Evolutionary conservation across 2,329 filamentous ascomycete genomes (phyloP), one percentile per base, ranked within the genome.

Genomic region (Amesomyces nigricolor): DNA sequence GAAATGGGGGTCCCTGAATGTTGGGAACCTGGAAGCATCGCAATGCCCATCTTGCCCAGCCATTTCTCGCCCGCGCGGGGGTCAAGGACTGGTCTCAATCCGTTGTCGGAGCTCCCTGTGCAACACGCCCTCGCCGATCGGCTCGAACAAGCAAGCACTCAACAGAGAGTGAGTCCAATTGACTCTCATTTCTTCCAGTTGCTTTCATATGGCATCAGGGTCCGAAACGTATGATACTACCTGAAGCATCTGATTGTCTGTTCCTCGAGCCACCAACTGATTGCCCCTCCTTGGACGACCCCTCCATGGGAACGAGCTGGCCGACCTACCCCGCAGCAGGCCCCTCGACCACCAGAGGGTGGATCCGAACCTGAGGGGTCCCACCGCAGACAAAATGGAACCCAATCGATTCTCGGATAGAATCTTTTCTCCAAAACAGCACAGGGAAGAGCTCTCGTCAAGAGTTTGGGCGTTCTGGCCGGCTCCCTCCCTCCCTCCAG

Each of bases 71-170:
- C 29, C 42, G 50, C 47, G 49, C 53, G 57, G 53, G 53, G 50
- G 57, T 45, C 32, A 43, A 29, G 19, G n/a, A 11, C 45, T 17
- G 26, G 22, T n/a, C 16, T 16, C 30, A 51, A 56, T 56, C 57
- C 50, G 57, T 59, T 59, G 46, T 59, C 57, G 57, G 57, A 59
- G 57, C 57, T 53, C 32, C 26, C 56, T 50, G 42, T n/a, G 22
- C 11, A 16, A 26, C 43, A 14, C 19, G 29, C 19, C 11, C 43
- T 13, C 32, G 10, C 43, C 43, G 22, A 45, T 30, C 37, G 30
- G 7, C 19, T 22, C 19, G 4, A 14, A 22, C 22, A 44, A 44
- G 26, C 19, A 11, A 26, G 17, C 19, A n/a, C 7, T 35, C 32
- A 35, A 35, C 32, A 35, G 11, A 35, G 11, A 7, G 1, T 4